Conservation (phyloP, 805 yeast genomes). For the Ogataea nakhonphanomensis region DNA sequence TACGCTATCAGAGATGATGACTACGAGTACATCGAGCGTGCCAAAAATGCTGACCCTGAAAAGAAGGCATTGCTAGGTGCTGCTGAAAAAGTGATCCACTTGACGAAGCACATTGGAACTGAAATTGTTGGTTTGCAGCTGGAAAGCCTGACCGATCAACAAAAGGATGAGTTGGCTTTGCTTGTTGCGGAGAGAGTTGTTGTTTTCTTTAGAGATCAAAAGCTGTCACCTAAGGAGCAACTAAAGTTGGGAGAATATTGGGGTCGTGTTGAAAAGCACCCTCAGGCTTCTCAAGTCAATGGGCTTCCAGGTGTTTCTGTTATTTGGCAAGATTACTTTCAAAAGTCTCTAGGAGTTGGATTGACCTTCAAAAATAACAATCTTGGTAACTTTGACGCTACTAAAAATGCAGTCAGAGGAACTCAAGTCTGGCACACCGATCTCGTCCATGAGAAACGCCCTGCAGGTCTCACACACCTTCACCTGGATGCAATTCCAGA, state of each 20-base stretch:
- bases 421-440: constrained; percentile 49
- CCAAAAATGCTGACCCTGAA: constrained; percentile 38
- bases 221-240: constrained; percentile 41
- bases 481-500: constrained; percentile 48
- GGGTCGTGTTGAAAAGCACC: constrained; percentile 42
- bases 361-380: constrained; percentile 23
- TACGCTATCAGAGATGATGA: constrained; percentile 35
- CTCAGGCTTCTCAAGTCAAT: constrained; percentile 34
- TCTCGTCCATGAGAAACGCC: constrained; percentile 52
- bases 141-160: constrained; percentile 39
- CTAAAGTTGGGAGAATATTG: constrained; percentile 43
- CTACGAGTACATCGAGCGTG: constrained; percentile 35
- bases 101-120: constrained; percentile 48
- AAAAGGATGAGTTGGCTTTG: constrained; percentile 46
- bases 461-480: constrained; percentile 54
- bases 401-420: constrained; percentile 12
- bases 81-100: constrained; percentile 39
- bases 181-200: constrained; percentile 48
- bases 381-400: constrained; percentile 19
- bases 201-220: constrained; percentile 49
- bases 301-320: constrained; percentile 38
- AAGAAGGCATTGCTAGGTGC: constrained; percentile 41
- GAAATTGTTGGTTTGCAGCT: constrained; percentile 47
- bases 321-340: constrained; percentile 40
- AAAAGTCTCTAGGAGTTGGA: constrained; percentile 22